Conservation (phyloP, 179 eudicot genomes). For the Beta lomatogona region DNA sequence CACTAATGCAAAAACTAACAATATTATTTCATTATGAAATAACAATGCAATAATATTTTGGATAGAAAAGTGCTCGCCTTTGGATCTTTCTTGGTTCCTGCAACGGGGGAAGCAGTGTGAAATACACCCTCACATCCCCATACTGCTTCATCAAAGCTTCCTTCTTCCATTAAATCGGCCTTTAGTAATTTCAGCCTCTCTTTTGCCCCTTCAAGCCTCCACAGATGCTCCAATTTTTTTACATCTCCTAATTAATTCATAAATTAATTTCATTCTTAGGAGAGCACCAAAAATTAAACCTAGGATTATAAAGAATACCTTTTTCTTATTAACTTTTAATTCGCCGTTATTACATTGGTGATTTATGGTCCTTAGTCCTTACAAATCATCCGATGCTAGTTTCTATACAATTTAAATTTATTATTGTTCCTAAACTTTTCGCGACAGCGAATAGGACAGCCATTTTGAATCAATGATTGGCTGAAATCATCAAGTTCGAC, state of each 20-base stretch:
- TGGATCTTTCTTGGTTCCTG: constrained; percentile 49
- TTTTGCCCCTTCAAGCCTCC: constrained; percentile 87
- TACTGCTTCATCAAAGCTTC: constrained; percentile 84
- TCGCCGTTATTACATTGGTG: not conserved
- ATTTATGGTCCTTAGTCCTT: not conserved
- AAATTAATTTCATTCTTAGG: not conserved
- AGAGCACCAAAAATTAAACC: not conserved
- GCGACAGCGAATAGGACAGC: not conserved
- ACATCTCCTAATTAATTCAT: constrained; percentile 44
- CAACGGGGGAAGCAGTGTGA: constrained; percentile 90
- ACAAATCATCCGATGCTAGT: not conserved
- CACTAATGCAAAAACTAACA: no score
- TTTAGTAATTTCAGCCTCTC: constrained; percentile 70
- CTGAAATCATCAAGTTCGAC: not conserved
- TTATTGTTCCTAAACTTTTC: not conserved
- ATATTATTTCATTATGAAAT: not conserved
- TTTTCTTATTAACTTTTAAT: not conserved
- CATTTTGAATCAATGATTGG: not conserved
- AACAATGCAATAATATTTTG: not conserved
- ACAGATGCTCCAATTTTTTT: constrained; percentile 63
- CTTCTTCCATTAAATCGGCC: constrained; percentile 73
- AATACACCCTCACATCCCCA: constrained; percentile 84
- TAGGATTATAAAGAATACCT: not conserved
- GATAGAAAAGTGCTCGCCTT: constrained; percentile 36
- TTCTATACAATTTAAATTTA: not conserved